Percentiles rank a stretch among this genome's conserved stretches.
Evolutionary conservation across 495 filamentous ascomycete species (phyloP).

Genomic region (Trichoderma orchidacearum): DNA sequence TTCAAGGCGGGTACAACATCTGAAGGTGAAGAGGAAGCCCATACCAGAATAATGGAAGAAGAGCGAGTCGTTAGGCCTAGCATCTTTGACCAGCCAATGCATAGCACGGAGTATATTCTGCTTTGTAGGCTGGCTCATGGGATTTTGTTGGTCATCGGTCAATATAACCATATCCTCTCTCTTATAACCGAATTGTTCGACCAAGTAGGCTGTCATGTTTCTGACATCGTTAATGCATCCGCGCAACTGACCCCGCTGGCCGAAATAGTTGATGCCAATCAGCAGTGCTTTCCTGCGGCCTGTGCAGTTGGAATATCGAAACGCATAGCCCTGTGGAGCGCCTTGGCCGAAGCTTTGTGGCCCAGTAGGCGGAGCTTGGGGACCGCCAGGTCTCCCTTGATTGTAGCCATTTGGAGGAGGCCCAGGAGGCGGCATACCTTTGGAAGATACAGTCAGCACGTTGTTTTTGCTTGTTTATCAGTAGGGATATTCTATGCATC

Average conservation of each 20-base stretch:
- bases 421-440: background rate
- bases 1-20: background rate
- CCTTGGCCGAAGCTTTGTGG: conserved; percentile 62
- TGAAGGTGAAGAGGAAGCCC: background rate
- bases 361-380: conserved; percentile 43
- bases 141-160: conserved; percentile 94
- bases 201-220: conserved; percentile 90
- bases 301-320: conserved; percentile 86
- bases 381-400: conserved; percentile 37
- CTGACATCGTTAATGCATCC: conserved; percentile 98
- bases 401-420: conserved; percentile 35
- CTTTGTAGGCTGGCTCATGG: conserved; percentile 94
- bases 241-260: conserved; percentile 77
- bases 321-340: conserved; percentile 65
- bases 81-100: conserved; percentile 98
- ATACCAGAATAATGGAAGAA: conserved; percentile 97
- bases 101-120: conserved; percentile 92
- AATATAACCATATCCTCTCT: conserved; percentile 97
- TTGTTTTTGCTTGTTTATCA: too few species aligned
- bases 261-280: conserved; percentile 97
- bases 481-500: conserved; percentile 5
- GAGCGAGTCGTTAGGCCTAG: conserved; percentile 82
- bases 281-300: conserved; percentile 84
- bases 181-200: conserved; percentile 83
- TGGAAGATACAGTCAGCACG: background rate